Evolutionary conservation across 176 grass and related monocot genomes (phyloP), one percentile per base, ranked within the genome.

Genomic region (Cenchrus fungigraminus): DNA sequence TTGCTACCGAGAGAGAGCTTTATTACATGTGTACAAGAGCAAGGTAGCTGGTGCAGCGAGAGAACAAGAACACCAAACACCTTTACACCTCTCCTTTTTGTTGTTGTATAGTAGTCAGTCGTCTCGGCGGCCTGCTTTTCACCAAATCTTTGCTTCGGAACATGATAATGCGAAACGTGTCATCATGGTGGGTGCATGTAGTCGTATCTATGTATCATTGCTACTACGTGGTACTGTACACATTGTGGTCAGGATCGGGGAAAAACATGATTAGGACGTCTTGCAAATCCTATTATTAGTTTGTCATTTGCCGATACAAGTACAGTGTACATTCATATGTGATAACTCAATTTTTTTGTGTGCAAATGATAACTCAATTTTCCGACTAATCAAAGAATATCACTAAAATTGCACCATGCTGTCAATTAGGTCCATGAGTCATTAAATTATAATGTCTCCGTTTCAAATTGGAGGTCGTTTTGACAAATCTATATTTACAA

Each of bases 91-190:
- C 54, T 67, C 4, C 4, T 40, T 40, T 40, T 40, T 40, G 37
- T 40, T 40, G 37, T 67, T 52, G 15, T 51, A n/a, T n/a, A 25
- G 25, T 25, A 25, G 25, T 25, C 25, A 25, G 25, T 25, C 25
- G 25, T 51, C 12, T 37, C 5, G 3, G 42, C n/a, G 12, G 3
- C 12, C 37, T 40, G 37, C 37, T 40, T 42, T 79, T 37, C 32
- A 4, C n/a, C n/a, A 66, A 37, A 66, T 55, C 15, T 79, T 79
- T 65, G 61, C 61, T 37, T 79, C 28, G n/a, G 19, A 46, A 46
- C 68, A 51, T n/a, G 61, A 49, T 8, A 34, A 13, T 80, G 46
- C 78, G 40, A 37, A 61, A 0, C 16, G 6, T 13, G 43, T 12
- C 9, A 12, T 51, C 12, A 3, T 67, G 32, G 72, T 44, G 45